phyloP scores from a whole-genome alignment of 805 yeast species.

The Candida easanensis region DNA sequence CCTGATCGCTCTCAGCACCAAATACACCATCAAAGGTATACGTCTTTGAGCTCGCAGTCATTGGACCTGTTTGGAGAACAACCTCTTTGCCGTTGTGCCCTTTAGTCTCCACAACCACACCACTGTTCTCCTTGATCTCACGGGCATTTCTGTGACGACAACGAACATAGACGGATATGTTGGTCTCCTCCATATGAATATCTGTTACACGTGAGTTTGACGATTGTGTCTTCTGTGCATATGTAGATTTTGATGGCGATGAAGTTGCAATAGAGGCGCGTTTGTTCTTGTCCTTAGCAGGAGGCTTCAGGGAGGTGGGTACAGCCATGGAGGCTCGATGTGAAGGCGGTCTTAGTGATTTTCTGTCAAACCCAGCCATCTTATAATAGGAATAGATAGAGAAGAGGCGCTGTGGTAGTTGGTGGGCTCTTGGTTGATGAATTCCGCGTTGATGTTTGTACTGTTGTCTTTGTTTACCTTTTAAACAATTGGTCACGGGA shows the following conservation, averaged over 20 bases:
- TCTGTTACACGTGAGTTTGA: constrained; percentile 19
- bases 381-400: no score
- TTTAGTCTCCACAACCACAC: constrained; percentile 51
- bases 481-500: no score
- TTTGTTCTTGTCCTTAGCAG: constrained; percentile 12
- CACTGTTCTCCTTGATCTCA: constrained; percentile 52
- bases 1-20: constrained; percentile 79
- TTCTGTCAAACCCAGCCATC: constrained; percentile 4
- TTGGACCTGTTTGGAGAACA: constrained; percentile 40
- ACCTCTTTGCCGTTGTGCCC: constrained; percentile 46
- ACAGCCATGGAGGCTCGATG: constrained; percentile 13
- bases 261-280: constrained; percentile 19
- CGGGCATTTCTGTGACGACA: constrained; percentile 55
- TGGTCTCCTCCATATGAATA: constrained; percentile 26
- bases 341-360: constrained; percentile 2
- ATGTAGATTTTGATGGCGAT: constrained; percentile 21
- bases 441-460: not conserved
- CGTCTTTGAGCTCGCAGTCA: constrained; percentile 39
- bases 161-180: constrained; percentile 55
- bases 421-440: not conserved
- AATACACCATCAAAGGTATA: constrained; percentile 75
- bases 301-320: constrained; percentile 1
- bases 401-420: not conserved
- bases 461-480: not conserved
- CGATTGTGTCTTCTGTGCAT: constrained; percentile 23